These are phyloP conservation scores for Pycnococcus provasolii DNA, from an alignment of 139 green algal species.

Conservation along the genomic window DNA sequence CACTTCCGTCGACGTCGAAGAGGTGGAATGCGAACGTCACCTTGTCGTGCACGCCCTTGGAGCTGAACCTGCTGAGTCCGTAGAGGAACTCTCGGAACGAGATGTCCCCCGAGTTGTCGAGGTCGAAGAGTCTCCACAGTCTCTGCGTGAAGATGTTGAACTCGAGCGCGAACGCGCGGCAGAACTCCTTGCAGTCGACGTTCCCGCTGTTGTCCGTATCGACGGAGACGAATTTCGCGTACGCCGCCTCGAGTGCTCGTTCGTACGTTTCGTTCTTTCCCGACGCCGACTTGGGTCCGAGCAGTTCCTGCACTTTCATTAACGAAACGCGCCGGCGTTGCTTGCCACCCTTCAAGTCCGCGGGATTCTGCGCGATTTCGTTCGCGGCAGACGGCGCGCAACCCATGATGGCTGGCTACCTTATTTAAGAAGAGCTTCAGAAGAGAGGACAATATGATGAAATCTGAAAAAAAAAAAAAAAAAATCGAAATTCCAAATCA, in stretches of 20 bases:
- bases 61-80: slow-evolving; percentile 9
- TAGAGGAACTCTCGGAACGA: slow-evolving; percentile 13
- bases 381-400: no score
- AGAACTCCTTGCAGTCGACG: slow-evolving; percentile 1
- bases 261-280: no score
- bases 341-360: no score
- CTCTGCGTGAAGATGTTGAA: neutral
- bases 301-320: no score
- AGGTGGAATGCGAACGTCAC: slow-evolving; percentile 11
- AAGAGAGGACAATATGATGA: no score
- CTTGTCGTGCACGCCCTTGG: neutral
- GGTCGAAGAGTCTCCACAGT: slow-evolving; percentile 10
- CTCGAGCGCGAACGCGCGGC: neutral
- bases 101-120: slow-evolving; percentile 11
- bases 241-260: neutral
- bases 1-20: slow-evolving; percentile 13
- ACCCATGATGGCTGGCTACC: no score
- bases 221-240: neutral
- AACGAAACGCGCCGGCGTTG: no score
- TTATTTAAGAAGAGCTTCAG: no score
- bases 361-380: no score
- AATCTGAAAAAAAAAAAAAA: no score
- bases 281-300: no score
- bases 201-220: neutral
- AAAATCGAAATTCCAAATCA: no score